These are phyloP conservation scores for Forsythia suspensa DNA, from an alignment of 257 asterid species.

Conservation along the genomic window DNA sequence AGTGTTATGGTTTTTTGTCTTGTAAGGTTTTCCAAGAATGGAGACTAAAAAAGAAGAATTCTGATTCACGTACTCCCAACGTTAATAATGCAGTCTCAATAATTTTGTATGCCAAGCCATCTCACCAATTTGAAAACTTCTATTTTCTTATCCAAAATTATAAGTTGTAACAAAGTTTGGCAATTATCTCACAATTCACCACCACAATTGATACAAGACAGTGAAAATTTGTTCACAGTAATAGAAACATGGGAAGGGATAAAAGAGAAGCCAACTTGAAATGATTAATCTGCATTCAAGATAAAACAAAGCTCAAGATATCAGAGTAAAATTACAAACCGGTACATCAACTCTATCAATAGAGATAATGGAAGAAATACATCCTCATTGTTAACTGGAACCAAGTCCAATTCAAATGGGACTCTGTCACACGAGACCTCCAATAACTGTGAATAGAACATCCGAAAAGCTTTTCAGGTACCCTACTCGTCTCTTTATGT, in stretches of 20 bases:
- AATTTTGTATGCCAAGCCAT: not conserved
- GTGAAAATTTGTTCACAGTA: not conserved
- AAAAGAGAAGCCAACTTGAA: too few relatives aligned
- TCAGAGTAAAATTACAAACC: not conserved
- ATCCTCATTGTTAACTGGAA: not conserved
- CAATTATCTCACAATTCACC: not conserved
- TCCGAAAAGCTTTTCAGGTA: not conserved
- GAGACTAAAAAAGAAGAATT: not conserved
- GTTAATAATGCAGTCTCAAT: not conserved
- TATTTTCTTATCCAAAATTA: not conserved
- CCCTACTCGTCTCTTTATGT: not conserved
- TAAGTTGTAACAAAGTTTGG: not conserved
- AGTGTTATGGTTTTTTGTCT: not conserved
- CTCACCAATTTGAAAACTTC: not conserved
- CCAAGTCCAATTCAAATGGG: not conserved
- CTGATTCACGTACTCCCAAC: not conserved
- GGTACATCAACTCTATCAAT: not conserved
- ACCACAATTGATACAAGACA: not conserved
- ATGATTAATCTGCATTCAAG: not conserved
- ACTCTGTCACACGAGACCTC: not conserved
- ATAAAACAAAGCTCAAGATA: not conserved
- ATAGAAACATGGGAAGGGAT: too few relatives aligned
- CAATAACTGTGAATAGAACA: not conserved
- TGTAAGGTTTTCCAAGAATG: not conserved
- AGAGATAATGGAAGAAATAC: not conserved